Base-by-base conservation (phyloP, 139 green algal genomes). In the Pseudopediastrum boryanum region DNA sequence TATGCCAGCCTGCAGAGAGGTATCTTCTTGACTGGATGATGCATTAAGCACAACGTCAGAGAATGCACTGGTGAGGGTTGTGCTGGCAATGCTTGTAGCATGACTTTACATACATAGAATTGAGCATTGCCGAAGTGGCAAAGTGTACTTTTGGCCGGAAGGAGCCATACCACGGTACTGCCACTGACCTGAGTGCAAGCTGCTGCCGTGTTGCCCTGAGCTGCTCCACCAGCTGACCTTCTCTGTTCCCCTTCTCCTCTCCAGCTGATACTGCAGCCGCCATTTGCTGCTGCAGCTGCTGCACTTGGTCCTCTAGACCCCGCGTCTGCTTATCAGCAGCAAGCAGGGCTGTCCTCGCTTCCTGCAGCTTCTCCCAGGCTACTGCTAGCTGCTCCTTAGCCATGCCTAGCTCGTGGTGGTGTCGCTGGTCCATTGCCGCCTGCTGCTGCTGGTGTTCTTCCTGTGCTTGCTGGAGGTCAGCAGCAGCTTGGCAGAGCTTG, bases 381-480 rank as follows among this genome's bases (percentile, higher is more conserved):
- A 16, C 46, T 16, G 46, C 46, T 16, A 56, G 13, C 46, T 56
- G 46, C 46, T 58, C 35, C 4, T 70, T 1, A 43, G n/a, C n/a
- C n/a, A n/a, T n/a, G n/a, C n/a, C n/a, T n/a, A n/a, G n/a, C n/a
- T n/a, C n/a, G n/a, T n/a, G n/a, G n/a, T n/a, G n/a, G n/a, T n/a
- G n/a, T n/a, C n/a, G n/a, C n/a, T n/a, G n/a, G n/a, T n/a, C n/a
- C n/a, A n/a, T n/a, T n/a, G n/a, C n/a, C n/a, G 25, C 33, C 13
- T 59, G 25, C n/a, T 70, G 54, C 39, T 70, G 54, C 71, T 78
- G 36, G 54, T 70, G n/a, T n/a, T n/a, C n/a, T n/a, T n/a, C n/a
- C n/a, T n/a, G n/a, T n/a, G 54, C 39, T 38, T 48, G n/a, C 71
- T 70, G 54, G 46, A 31, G 29, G n/a, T 48, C 46, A 76, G 29